phyloP scores from a whole-genome alignment of 306 rosid genomes.

The Gastrolobium villosum region DNA sequence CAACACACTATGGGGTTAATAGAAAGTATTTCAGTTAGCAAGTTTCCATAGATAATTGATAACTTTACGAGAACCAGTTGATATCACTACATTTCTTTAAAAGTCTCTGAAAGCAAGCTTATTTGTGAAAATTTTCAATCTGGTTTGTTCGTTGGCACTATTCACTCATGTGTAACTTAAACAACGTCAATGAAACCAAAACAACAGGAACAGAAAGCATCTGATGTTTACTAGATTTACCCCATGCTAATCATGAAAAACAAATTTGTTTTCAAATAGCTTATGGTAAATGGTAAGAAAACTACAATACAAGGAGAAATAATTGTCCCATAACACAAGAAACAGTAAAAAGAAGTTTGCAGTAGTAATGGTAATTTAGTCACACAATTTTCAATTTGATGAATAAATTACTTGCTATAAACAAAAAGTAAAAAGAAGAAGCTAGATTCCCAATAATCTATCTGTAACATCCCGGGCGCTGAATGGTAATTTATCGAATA shows the following conservation, averaged over 20 bases:
- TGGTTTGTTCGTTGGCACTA: not conserved
- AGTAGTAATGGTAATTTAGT: not conserved
- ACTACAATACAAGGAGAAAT: constrained; percentile 4
- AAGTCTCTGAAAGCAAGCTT: constrained; percentile 1
- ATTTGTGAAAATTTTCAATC: constrained; percentile 2
- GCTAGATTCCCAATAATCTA: constrained; percentile 14
- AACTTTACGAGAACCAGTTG: constrained; percentile 9
- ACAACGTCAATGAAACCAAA: constrained; percentile 20
- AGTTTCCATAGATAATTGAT: not conserved
- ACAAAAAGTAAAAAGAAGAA: not conserved
- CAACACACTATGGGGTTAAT: not conserved
- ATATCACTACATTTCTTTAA: not conserved
- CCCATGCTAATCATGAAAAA: not conserved
- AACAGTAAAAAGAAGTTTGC: not conserved
- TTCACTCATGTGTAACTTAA: constrained; percentile 8
- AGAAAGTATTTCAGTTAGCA: constrained; percentile 14
- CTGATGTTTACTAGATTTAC: not conserved
- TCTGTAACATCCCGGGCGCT: no score
- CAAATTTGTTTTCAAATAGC: not conserved
- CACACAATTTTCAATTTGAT: constrained; percentile 14
- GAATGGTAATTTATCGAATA: no score
- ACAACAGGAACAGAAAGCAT: constrained; percentile 20
- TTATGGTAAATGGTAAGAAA: not conserved
- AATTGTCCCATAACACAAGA: not conserved
- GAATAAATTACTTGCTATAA: not conserved